A percentile compares a stretch with the other conserved stretches of the same genome.
phyloP scores from a whole-genome alignment of 495 filamentous ascomycete genomes.

The Neurospora sp. region DNA sequence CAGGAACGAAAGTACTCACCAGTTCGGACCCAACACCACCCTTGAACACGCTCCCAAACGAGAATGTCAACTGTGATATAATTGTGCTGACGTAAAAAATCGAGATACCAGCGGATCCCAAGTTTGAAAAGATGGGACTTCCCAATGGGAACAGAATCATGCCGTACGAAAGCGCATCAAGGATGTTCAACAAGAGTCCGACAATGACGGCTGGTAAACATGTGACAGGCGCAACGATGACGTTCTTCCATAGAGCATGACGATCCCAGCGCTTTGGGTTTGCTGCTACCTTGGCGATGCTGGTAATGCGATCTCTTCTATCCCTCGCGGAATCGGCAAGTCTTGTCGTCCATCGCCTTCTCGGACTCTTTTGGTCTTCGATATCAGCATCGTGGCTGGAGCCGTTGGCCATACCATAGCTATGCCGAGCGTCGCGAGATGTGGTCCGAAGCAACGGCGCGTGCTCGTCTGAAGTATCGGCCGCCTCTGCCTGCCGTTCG shows the following conservation, averaged over 20 bases:
- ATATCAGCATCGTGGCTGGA: conserved; percentile 21
- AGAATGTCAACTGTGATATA: conserved; percentile 87
- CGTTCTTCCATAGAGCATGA: conserved; percentile 51
- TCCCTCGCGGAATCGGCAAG: conserved; percentile 3
- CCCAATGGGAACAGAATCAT: conserved; percentile 95
- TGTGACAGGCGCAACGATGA: conserved; percentile 53
- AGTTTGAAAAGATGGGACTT: conserved; percentile 65
- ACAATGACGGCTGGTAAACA: conserved; percentile 79
- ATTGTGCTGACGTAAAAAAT: conserved; percentile 99
- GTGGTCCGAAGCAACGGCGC: conserved; percentile 27
- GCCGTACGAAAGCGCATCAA: conserved; percentile 91
- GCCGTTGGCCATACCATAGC: conserved; percentile 13
- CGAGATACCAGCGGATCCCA: conserved; percentile 88
- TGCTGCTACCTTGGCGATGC: conserved; percentile 12
- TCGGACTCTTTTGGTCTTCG: conserved; percentile 25
- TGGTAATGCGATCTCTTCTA: not conserved
- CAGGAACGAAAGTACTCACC: conserved; percentile 34
- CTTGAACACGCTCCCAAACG: conserved; percentile 77
- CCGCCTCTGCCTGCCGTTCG: conserved; percentile 2
- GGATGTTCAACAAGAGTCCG: conserved; percentile 79
- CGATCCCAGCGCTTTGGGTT: conserved; percentile 68
- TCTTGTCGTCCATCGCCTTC: conserved; percentile 10
- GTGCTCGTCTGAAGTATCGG: conserved; percentile 20
- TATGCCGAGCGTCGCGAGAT: conserved; percentile 14
- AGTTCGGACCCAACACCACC: conserved; percentile 95